Evolutionary conservation across 2,329 filamentous ascomycete genomes (phyloP), one percentile per base, ranked within the genome.

Genomic region (Pyricularia sp.): DNA sequence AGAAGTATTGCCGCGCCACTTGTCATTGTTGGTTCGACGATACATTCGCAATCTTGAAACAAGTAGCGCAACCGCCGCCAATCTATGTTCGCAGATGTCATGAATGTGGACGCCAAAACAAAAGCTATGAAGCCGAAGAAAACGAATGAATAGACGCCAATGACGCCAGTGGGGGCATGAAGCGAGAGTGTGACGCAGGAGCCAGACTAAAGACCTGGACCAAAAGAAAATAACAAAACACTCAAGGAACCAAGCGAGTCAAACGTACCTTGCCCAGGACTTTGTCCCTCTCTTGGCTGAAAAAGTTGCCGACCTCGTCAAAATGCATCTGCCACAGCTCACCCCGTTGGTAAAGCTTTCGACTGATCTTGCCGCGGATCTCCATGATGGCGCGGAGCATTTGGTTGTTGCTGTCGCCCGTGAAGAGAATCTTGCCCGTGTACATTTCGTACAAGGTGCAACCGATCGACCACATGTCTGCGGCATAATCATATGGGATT

Each of bases 341-440:
- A 2, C 93, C 91, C 64, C 89, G 88, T 70, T 91, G 91, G 71
- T 96, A 87, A 67, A 97, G 81, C 76, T 97, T 97, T 61, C 89
- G 86, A 33, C 91, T 93, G 68, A 97, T 88, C 76, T 93, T 96
- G 71, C 94, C 94, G 62, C 96, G 88, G 70, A 93, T 92, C 74
- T 99, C 93, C 87, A 97, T 96, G 70, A 99, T 96, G 24, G 89
- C 88, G 68, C 91, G 90, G 66, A 99, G 84, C 94, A 99, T 99
- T 78, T 96, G 92, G 73, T 99, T 99, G 79, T 99, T 99, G 78
- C 91, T 94, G 68, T 90, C 86, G 66, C 94, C 94, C 0, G 91
- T 92, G 75, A 99, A 99, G 35, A 99, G 81, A 66, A 99, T 97
- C 75, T 97, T 96, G 72, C 94, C 94, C 0, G 94, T 97, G 78